These are phyloP conservation scores for Leucocoprinus sp. DNA, from an alignment of 768 basidiomycete species.

Conservation along the genomic window DNA sequence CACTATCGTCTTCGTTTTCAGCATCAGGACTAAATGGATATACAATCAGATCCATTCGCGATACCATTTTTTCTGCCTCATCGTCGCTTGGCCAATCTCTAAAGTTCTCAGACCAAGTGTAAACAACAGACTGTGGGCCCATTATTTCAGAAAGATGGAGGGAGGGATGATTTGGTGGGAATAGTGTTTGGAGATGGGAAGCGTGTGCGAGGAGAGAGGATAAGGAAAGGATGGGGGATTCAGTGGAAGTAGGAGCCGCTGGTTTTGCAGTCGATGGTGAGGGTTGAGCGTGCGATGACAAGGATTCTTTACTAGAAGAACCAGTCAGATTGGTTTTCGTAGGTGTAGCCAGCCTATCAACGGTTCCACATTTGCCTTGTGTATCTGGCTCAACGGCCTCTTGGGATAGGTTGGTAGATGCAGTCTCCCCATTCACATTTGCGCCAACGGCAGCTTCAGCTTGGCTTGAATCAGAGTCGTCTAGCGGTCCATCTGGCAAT, in stretches of 20 bases:
- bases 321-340: background rate
- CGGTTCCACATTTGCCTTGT: too few relatives aligned
- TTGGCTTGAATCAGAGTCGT: too few relatives aligned
- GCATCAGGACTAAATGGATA: constrained; percentile 29
- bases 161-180: constrained; percentile 52
- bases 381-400: too few relatives aligned
- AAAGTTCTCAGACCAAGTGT: constrained; percentile 58
- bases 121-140: constrained; percentile 71
- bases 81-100: constrained; percentile 39
- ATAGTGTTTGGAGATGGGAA: constrained; percentile 39
- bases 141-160: constrained; percentile 52
- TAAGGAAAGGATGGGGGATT: background rate
- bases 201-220: constrained; percentile 4
- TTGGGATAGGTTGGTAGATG: too few relatives aligned
- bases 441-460: too few relatives aligned
- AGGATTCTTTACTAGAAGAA: background rate
- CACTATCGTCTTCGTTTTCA: constrained; percentile 16
- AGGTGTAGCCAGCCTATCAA: too few relatives aligned
- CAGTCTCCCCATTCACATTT: too few relatives aligned
- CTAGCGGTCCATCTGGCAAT: too few relatives aligned
- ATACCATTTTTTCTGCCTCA: constrained; percentile 55
- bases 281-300: background rate
- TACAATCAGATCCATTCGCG: constrained; percentile 46
- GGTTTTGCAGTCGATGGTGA: background rate
- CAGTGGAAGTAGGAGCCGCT: background rate